Percentiles rank a stretch among this genome's conserved stretches.
These are phyloP conservation scores for Anaeramoeba flamelloides DNA, from an alignment of 78 protist genomes.

Conservation along the genomic window DNA sequence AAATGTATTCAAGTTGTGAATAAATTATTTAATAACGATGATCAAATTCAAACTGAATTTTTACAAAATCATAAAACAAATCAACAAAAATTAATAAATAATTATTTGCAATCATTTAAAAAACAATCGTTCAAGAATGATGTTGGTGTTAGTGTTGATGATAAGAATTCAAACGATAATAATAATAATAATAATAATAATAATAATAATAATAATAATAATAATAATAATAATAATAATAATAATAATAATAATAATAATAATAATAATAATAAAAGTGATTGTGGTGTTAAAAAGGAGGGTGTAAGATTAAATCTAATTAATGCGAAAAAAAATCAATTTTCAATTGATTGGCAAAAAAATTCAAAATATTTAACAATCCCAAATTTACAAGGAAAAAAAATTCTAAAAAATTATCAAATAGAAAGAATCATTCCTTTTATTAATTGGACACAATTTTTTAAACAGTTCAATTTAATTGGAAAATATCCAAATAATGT, in stretches of 20 bases:
- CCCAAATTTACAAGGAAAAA: constrained; percentile 10
- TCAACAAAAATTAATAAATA: no score
- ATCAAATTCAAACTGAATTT: background rate
- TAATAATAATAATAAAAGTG: no score
- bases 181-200: no score
- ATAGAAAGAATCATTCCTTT: constrained; percentile 43
- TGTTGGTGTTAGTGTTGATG: no score
- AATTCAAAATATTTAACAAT: constrained; percentile 19
- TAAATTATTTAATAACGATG: background rate
- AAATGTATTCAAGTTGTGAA: constrained; percentile 37
- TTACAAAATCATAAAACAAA: no score
- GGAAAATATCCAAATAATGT: constrained; percentile 88
- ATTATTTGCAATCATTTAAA: no score
- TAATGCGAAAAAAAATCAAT: constrained; percentile 36
- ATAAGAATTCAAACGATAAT: no score
- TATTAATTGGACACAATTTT: constrained; percentile 88
- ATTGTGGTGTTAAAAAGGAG: background rate
- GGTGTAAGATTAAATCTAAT: constrained; percentile 9
- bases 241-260: no score
- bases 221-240: no score
- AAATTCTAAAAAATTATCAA: constrained; percentile 32
- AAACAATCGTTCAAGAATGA: no score
- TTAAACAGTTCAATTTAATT: constrained; percentile 67
- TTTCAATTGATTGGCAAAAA: constrained; percentile 31
- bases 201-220: no score